Evolutionary conservation across 2,329 filamentous ascomycete genomes (phyloP), one percentile per base, ranked within the genome.

Genomic region (Sarocladiaceae sp.): DNA sequence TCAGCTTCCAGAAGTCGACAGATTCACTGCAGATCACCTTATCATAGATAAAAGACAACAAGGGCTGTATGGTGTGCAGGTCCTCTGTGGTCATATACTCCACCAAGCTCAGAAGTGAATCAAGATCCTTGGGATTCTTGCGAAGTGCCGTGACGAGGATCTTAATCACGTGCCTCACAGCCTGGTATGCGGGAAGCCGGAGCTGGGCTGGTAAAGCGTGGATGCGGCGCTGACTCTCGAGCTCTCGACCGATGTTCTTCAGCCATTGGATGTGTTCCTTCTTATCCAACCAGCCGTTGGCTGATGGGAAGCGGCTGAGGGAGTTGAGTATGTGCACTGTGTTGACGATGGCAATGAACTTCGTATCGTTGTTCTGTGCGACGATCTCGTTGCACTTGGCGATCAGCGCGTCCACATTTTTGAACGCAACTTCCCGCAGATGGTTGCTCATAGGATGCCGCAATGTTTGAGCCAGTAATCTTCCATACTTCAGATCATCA

Each of bases 381-480:
- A 79, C 69, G 19, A 77, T 67, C 45, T 86, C 82, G 43, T 76
- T 78, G 52, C 80, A 84, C 34, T 77, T 74, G 39, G 77, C 75
- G 50, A 89, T 75, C 45, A 98, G 76, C 1, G 73, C 76, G 40
- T 89, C 81, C 2, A 88, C 74, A 49, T 91, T 85, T 15, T 79
- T 76, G 44, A 83, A 78, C 6, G 93, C 82, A 29, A 83, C 80
- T 40, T 87, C 82, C 42, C 93, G 78, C 33, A 98, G 67, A 2
- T 83, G 73, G 21, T 74, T 77, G 58, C 89, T 95, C 13, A 85
- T 82, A 0, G 80, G 72, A 55, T 95, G 80, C 3, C 78, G 74
- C 18, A 98, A 74, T 12, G 95, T 80, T 60, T 98, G 93, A 0
- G 88, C 86, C 51, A 98, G 81, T 62, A 98, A 88, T 13, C 93